These are phyloP conservation scores for Pythium folliculosum DNA, from an alignment of 352 stramenopile species.

Conservation along the genomic window DNA sequence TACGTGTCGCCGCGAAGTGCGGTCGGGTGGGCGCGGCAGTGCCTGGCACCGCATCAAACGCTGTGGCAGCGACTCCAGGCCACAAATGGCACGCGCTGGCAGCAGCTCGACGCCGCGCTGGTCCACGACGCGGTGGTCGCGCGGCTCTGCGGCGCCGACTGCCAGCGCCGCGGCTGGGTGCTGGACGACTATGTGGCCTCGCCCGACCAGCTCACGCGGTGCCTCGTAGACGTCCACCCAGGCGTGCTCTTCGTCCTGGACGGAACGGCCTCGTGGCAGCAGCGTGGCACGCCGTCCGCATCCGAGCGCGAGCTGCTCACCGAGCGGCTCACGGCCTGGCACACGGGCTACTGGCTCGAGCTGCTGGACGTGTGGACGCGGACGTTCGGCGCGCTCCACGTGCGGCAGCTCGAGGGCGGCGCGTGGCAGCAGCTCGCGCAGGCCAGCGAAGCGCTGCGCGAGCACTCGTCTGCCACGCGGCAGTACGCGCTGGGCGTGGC, in stretches of 20 bases:
- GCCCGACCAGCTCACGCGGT: constrained; percentile 35
- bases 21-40: constrained; percentile 59
- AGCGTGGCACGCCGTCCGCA: constrained; percentile 28
- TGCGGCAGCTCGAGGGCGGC: constrained; percentile 47
- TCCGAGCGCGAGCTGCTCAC: constrained; percentile 23
- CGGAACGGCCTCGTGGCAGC: constrained; percentile 25
- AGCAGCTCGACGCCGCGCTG: constrained; percentile 21
- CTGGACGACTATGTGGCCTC: constrained; percentile 56
- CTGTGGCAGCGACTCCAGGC: constrained; percentile 29
- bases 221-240: constrained; percentile 34
- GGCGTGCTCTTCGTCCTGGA: constrained; percentile 58
- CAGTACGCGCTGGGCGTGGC: constrained; percentile 32
- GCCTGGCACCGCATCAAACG: constrained; percentile 37
- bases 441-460: constrained; percentile 30
- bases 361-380: constrained; percentile 47
- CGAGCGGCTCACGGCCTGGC: constrained; percentile 39
- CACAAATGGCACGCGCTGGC: not conserved
- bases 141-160: constrained; percentile 61
- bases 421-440: constrained; percentile 49
- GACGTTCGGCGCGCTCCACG: constrained; percentile 49
- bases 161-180: constrained; percentile 58
- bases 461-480: constrained; percentile 24
- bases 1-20: constrained; percentile 53
- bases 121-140: constrained; percentile 41
- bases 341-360: constrained; percentile 42